A percentile compares a stretch with the other conserved stretches of the same genome.
phyloP scores from a whole-genome alignment of 192 early-diverging fungal genomes.

The Backusella macrospora region DNA sequence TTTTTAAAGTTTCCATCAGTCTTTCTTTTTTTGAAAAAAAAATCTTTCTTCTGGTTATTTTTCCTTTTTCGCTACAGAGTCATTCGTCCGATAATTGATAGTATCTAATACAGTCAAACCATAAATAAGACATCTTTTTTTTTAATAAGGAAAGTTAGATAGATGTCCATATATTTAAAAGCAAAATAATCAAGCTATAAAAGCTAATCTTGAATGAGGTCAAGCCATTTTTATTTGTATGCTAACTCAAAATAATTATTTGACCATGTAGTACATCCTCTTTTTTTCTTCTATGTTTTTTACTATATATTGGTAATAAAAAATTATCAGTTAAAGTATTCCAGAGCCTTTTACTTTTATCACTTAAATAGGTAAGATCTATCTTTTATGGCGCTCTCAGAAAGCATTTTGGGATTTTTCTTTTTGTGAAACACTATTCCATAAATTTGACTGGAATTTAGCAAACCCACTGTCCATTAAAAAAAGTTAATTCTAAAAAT shows the following conservation, averaged over 20 bases:
- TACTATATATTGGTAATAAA: too few species aligned
- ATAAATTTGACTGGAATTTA: background rate
- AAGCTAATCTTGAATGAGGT: background rate
- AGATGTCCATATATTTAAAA: background rate
- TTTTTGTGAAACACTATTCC: constrained; percentile 3
- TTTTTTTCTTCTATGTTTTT: background rate
- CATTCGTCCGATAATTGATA: too few species aligned
- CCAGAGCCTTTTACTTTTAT: background rate
- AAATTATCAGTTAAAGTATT: too few species aligned
- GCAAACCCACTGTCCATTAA: background rate
- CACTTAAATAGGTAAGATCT: background rate
- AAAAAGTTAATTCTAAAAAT: background rate
- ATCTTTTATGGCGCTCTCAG: background rate
- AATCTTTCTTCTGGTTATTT: background rate
- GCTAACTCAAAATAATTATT: background rate
- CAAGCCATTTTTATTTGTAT: too few species aligned
- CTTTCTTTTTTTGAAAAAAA: background rate
- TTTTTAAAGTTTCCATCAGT: background rate
- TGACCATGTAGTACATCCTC: background rate
- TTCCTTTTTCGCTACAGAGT: background rate
- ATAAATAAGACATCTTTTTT: background rate
- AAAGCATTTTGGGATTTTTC: background rate
- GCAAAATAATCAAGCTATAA: background rate
- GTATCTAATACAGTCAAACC: too few species aligned
- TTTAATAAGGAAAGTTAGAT: background rate